phyloP scores from a whole-genome alignment of 192 early-diverging fungal genomes.

The Backusella circina region DNA sequence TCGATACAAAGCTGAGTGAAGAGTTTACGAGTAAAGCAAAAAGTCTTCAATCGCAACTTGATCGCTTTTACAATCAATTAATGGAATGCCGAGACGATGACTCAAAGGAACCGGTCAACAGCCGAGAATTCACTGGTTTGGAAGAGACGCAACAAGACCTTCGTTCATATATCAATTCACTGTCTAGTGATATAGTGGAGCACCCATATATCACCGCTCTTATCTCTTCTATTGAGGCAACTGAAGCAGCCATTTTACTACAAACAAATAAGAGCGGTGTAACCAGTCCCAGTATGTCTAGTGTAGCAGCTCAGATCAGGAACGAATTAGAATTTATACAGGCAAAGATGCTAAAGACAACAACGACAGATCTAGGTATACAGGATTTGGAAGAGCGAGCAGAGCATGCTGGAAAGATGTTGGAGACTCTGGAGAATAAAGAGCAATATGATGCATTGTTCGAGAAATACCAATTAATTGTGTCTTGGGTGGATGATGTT shows the following conservation, averaged over 20 bases:
- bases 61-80: not conserved
- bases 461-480: constrained; percentile 21
- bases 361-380: constrained; percentile 32
- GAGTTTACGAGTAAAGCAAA: not conserved
- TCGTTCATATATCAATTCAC: constrained; percentile 2
- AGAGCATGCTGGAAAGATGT: not conserved
- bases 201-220: not conserved
- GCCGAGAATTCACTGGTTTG: not conserved
- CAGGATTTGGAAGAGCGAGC: constrained; percentile 27
- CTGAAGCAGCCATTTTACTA: constrained; percentile 2
- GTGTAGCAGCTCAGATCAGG: not conserved
- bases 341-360: constrained; percentile 39
- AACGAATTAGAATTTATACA: constrained; percentile 34
- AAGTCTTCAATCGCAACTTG: not conserved
- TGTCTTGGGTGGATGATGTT: constrained; percentile 33
- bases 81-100: constrained; percentile 3
- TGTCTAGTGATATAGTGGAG: not conserved
- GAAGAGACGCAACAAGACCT: not conserved
- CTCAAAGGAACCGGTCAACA: not conserved
- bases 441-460: constrained; percentile 11
- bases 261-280: constrained; percentile 5
- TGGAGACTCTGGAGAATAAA: constrained; percentile 4
- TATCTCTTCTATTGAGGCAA: not conserved
- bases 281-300: not conserved
- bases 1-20: not conserved